Evolutionary conservation across 441 rosid genomes (phyloP).

Genomic region (Erodium trifolium): DNA sequence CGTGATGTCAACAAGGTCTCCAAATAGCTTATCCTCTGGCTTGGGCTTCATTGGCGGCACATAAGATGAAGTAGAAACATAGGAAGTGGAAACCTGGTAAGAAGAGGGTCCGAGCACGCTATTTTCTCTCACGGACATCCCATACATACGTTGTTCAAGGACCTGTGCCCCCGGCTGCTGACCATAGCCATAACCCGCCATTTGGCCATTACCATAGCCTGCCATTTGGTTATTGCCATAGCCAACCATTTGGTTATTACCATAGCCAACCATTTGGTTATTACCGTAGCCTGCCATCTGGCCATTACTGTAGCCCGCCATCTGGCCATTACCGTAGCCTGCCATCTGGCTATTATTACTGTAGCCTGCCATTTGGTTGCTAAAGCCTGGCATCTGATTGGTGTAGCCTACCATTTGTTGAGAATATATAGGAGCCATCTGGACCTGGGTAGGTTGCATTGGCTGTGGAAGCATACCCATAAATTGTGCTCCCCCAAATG

Average conservation of each 20-base stretch:
- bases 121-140: conserved; percentile 66
- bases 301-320: neutral
- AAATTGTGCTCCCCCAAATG: conserved; percentile 42
- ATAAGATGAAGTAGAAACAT: conserved; percentile 26
- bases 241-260: too few relatives aligned
- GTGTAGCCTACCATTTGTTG: conserved; percentile 38
- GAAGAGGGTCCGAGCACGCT: conserved; percentile 35
- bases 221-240: too few relatives aligned
- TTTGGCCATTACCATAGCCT: too few relatives aligned
- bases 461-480: conserved; percentile 50
- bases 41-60: conserved; percentile 54
- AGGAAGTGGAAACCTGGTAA: conserved; percentile 46
- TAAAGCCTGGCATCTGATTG: conserved; percentile 20
- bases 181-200: conserved; percentile 55
- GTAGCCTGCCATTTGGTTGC: conserved; percentile 41
- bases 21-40: conserved; percentile 92
- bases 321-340: neutral
- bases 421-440: conserved; percentile 50
- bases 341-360: neutral
- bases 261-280: neutral
- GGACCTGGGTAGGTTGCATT: conserved; percentile 35
- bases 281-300: neutral
- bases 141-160: conserved; percentile 71
- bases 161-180: conserved; percentile 52
- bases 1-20: conserved; percentile 90